These are phyloP conservation scores for Stephanodiscus minutulus DNA, from an alignment of 108 stramenopile species.

Conservation along the genomic window DNA sequence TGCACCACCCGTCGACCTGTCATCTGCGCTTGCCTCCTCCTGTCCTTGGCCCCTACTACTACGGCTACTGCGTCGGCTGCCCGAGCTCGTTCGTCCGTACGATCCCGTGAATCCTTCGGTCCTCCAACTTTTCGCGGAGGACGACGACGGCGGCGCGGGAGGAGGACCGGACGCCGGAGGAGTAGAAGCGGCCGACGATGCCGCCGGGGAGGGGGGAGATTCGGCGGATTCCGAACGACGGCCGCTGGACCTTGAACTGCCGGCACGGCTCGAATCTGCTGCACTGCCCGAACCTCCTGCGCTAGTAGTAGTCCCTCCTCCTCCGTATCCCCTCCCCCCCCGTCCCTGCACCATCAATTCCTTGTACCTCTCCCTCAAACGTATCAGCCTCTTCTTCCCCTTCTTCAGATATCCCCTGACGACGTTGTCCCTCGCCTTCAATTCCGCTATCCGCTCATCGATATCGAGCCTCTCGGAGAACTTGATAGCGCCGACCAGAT, in stretches of 20 bases:
- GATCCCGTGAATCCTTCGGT: conserved; percentile 47
- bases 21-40: conserved; percentile 15
- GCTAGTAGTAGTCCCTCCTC: conserved; percentile 11
- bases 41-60: conserved; percentile 26
- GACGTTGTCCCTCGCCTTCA: conserved; percentile 73
- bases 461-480: conserved; percentile 69
- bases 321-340: conserved; percentile 47
- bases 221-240: conserved; percentile 1
- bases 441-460: conserved; percentile 67
- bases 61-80: conserved; percentile 46
- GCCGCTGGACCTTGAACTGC: conserved; percentile 2
- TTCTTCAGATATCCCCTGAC: conserved; percentile 70
- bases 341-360: conserved; percentile 63
- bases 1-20: not conserved
- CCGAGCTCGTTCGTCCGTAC: conserved; percentile 40
- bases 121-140: conserved; percentile 48
- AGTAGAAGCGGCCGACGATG: conserved; percentile 4
- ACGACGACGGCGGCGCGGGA: no score
- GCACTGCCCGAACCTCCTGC: no score
- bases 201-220: conserved; percentile 24
- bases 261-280: conserved; percentile 3
- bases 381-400: conserved; percentile 65
- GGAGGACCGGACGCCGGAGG: conserved; percentile 16
- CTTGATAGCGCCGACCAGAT: conserved; percentile 46
- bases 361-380: conserved; percentile 78